Conservation (phyloP, 495 filamentous ascomycete species). For the Penicillium arizonense region DNA sequence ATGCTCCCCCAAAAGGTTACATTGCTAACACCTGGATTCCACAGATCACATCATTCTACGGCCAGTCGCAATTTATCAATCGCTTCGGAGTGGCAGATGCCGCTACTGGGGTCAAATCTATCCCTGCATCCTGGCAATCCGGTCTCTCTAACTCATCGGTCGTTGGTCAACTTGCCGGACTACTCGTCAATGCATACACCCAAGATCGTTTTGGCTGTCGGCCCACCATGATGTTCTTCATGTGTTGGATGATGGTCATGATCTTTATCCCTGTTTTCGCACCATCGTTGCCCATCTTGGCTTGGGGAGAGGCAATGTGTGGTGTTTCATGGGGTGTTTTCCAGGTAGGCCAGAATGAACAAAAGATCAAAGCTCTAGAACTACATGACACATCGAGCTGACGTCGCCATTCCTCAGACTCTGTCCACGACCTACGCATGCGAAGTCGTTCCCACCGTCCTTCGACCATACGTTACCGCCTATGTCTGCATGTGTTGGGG, state of each 20-base stretch:
- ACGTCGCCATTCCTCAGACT: background rate
- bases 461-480: slow-evolving; percentile 42
- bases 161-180: slow-evolving; percentile 58
- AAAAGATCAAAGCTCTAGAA: too few species aligned
- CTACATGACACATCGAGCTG: too few species aligned
- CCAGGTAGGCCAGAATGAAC: slow-evolving; percentile 26
- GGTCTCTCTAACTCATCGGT: slow-evolving; percentile 57
- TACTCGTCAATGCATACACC: slow-evolving; percentile 60
- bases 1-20: too few species aligned
- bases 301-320: slow-evolving; percentile 17
- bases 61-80: slow-evolving; percentile 28
- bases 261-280: slow-evolving; percentile 36
- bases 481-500: slow-evolving; percentile 49
- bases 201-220: slow-evolving; percentile 63
- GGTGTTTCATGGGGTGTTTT: slow-evolving; percentile 39
- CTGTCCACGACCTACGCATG: slow-evolving; percentile 50
- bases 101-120: slow-evolving; percentile 24
- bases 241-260: slow-evolving; percentile 42
- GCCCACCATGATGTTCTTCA: slow-evolving; percentile 61
- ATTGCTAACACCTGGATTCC: background rate
- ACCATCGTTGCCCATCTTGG: slow-evolving; percentile 12
- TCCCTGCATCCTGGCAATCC: slow-evolving; percentile 57
- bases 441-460: slow-evolving; percentile 44
- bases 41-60: slow-evolving; percentile 31
- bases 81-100: slow-evolving; percentile 27